Percentiles rank a stretch among this genome's conserved stretches.
These are phyloP conservation scores for Gremmenia infestans DNA, from an alignment of 2,329 filamentous ascomycete genomes.

Conservation along the genomic window DNA sequence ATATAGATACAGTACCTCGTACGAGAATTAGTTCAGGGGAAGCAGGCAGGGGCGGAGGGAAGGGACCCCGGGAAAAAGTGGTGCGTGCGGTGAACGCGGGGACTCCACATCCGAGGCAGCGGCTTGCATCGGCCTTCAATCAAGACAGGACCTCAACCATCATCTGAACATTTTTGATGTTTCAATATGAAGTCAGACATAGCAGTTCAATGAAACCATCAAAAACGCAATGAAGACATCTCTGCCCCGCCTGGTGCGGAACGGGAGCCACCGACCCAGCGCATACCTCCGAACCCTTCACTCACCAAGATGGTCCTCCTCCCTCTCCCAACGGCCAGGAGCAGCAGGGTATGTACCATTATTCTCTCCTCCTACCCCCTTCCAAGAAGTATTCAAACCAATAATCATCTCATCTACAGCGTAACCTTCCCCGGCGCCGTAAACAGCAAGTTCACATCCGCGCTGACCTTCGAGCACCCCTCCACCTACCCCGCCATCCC, in stretches of 20 bases:
- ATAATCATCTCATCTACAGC: constrained; percentile 33
- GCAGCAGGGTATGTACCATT: constrained; percentile 11
- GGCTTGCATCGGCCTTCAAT: background rate
- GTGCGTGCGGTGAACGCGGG: background rate
- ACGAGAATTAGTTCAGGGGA: too few species aligned
- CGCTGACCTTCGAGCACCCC: constrained; percentile 72
- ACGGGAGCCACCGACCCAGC: background rate
- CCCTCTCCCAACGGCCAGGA: constrained; percentile 16
- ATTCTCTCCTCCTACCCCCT: background rate
- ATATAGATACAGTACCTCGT: too few species aligned
- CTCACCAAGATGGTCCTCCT: constrained; percentile 3
- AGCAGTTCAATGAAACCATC: background rate
- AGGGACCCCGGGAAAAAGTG: too few species aligned
- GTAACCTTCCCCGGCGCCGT: constrained; percentile 80
- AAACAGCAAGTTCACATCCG: constrained; percentile 84
- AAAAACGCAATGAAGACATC: constrained; percentile 6
- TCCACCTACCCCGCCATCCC: constrained; percentile 67
- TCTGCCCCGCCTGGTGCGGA: constrained; percentile 2
- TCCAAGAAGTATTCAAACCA: background rate
- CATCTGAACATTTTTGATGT: background rate
- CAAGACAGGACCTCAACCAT: background rate
- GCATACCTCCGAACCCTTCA: background rate
- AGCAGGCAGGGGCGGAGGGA: too few species aligned
- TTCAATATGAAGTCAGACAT: background rate
- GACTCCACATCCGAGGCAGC: background rate